Evolutionary conservation across 1,284 basidiomycete species (phyloP).

Genomic region (Boletus calvinii): DNA sequence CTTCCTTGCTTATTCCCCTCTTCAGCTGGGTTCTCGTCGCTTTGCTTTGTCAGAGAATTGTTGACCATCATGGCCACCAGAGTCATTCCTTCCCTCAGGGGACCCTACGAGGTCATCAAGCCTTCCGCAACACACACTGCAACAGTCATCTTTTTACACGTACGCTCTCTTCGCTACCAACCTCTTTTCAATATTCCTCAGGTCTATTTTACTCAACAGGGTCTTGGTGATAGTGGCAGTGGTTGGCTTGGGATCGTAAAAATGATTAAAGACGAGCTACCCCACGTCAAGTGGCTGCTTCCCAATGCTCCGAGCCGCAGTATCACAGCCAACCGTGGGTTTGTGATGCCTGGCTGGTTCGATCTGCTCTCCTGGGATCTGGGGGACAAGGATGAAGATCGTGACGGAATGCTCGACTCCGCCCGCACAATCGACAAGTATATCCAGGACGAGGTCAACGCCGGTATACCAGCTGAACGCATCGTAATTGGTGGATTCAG

Average conservation of each 20-base stretch:
- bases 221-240: slow-evolving; percentile 71
- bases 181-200: slow-evolving; percentile 14
- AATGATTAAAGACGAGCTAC: slow-evolving; percentile 56
- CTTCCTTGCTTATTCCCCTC: not conserved
- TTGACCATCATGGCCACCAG: slow-evolving; percentile 21
- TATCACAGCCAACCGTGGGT: slow-evolving; percentile 66
- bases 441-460: slow-evolving; percentile 72
- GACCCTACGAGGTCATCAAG: slow-evolving; percentile 48
- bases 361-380: slow-evolving; percentile 73
- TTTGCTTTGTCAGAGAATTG: not conserved
- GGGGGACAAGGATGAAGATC: slow-evolving; percentile 57
- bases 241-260: slow-evolving; percentile 81
- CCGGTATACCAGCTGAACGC: slow-evolving; percentile 63
- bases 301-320: slow-evolving; percentile 40
- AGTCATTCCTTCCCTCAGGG: slow-evolving; percentile 28
- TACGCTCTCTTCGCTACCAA: slow-evolving; percentile 36
- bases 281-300: slow-evolving; percentile 82
- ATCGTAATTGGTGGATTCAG: slow-evolving; percentile 87
- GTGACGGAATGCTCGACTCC: slow-evolving; percentile 62
- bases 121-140: slow-evolving; percentile 71
- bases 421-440: slow-evolving; percentile 63
- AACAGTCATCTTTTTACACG: slow-evolving; percentile 88
- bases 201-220: slow-evolving; percentile 40
- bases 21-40: not conserved
- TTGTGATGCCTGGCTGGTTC: slow-evolving; percentile 75